Evolutionary conservation across 2,329 filamentous ascomycete genomes (phyloP).

Genomic region (Paracoccidioides lutzii): DNA sequence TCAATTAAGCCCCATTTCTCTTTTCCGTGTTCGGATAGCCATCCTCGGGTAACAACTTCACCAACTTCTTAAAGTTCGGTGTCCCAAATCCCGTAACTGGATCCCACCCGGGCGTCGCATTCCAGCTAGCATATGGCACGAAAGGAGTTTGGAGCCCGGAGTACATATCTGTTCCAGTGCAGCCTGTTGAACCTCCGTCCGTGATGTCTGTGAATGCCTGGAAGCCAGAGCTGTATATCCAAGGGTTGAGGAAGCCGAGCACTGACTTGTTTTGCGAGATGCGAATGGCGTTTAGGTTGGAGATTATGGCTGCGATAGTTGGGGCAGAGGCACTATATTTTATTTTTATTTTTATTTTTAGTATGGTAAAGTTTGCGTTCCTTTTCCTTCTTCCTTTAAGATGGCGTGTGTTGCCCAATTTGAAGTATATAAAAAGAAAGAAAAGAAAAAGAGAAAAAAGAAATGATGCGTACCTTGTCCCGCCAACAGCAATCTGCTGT

Average conservation of each 20-base stretch:
- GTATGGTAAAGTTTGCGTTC: not conserved
- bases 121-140: constrained; percentile 38
- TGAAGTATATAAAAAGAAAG: too few species aligned
- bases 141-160: constrained; percentile 17
- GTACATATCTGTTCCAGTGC: constrained; percentile 18
- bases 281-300: constrained; percentile 51
- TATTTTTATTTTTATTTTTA: not conserved
- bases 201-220: constrained; percentile 37
- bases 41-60: constrained; percentile 5
- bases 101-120: constrained; percentile 40
- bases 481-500: constrained; percentile 27
- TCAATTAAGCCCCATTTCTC: not conserved
- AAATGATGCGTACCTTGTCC: constrained; percentile 24
- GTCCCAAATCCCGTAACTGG: constrained; percentile 35
- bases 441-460: too few species aligned
- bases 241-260: constrained; percentile 51
- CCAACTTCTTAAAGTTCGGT: constrained; percentile 16
- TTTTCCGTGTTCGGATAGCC: not conserved
- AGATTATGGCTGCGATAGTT: constrained; percentile 49
- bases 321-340: constrained; percentile 44
- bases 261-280: constrained; percentile 40
- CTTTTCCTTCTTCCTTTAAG: not conserved
- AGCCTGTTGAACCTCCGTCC: constrained; percentile 35
- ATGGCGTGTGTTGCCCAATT: not conserved
- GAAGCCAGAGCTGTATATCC: constrained; percentile 39